Conservation (phyloP, 345 rosid species). For the Camelina sativa region DNA sequence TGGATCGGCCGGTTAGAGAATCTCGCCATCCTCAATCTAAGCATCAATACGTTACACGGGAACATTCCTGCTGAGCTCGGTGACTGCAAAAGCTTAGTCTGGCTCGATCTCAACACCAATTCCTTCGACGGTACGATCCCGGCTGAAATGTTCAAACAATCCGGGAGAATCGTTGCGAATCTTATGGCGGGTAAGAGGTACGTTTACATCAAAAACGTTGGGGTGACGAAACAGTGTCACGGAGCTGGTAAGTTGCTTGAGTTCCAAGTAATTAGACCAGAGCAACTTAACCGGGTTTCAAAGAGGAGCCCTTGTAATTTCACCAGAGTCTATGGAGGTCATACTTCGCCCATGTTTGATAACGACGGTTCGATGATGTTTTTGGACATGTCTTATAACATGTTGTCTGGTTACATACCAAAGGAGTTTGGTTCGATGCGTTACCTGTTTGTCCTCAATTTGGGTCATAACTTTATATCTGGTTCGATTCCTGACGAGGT, state of each 20-base stretch:
- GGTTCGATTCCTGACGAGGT: slow-evolving; percentile 79
- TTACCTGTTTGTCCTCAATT: slow-evolving; percentile 70
- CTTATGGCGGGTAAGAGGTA: slow-evolving; percentile 78
- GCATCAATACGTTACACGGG: slow-evolving; percentile 84
- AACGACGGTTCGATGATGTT: slow-evolving; percentile 93
- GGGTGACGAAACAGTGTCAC: slow-evolving; percentile 70
- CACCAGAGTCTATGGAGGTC: slow-evolving; percentile 71
- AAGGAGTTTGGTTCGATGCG: slow-evolving; percentile 83
- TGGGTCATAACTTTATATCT: slow-evolving; percentile 76
- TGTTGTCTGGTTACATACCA: slow-evolving; percentile 71
- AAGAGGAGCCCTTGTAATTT: slow-evolving; percentile 81
- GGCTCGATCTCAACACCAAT: slow-evolving; percentile 94
- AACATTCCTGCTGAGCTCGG: slow-evolving; percentile 91
- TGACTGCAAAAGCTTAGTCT: slow-evolving; percentile 80
- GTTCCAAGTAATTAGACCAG: slow-evolving; percentile 76
- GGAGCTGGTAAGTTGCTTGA: slow-evolving; percentile 95
- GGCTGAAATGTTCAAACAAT: slow-evolving; percentile 74
- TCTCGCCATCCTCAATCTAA: slow-evolving; percentile 87
- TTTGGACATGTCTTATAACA: slow-evolving; percentile 84
- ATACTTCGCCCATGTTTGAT: slow-evolving; percentile 75
- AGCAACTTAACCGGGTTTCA: slow-evolving; percentile 62
- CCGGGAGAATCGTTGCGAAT: slow-evolving; percentile 79
- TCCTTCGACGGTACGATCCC: slow-evolving; percentile 76
- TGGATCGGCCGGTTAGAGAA: slow-evolving; percentile 74
- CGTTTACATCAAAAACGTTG: slow-evolving; percentile 77